phyloP scores from a whole-genome alignment of 2,329 filamentous ascomycete species.

The Tolypocladium paradoxum region DNA sequence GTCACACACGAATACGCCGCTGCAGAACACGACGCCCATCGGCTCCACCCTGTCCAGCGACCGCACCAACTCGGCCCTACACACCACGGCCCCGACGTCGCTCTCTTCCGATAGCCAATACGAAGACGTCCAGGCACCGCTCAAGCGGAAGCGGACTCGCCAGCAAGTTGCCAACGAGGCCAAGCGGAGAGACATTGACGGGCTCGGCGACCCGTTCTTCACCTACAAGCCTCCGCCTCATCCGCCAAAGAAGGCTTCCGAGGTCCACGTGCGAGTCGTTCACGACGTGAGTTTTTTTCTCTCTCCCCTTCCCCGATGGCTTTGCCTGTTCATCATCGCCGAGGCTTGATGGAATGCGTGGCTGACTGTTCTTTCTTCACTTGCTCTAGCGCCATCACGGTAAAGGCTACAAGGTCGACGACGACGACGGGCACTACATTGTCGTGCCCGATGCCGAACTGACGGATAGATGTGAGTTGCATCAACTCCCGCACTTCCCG shows the following conservation, averaged over 20 bases:
- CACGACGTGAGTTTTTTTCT: slow-evolving; percentile 43
- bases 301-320: neutral
- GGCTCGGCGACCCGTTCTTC: slow-evolving; percentile 57
- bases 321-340: neutral
- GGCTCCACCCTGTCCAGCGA: slow-evolving; percentile 72
- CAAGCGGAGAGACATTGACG: slow-evolving; percentile 65
- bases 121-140: slow-evolving; percentile 57
- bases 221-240: slow-evolving; percentile 80
- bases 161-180: slow-evolving; percentile 75
- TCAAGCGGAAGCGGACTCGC: slow-evolving; percentile 83
- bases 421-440: slow-evolving; percentile 95
- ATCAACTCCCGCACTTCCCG: no score
- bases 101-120: slow-evolving; percentile 51
- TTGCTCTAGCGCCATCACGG: slow-evolving; percentile 24
- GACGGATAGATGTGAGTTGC: slow-evolving; percentile 73
- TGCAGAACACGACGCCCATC: slow-evolving; percentile 53
- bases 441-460: slow-evolving; percentile 78
- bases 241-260: slow-evolving; percentile 81
- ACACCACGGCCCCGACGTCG: slow-evolving; percentile 85
- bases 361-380: neutral
- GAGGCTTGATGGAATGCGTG: neutral
- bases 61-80: slow-evolving; percentile 66
- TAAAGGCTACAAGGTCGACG: slow-evolving; percentile 69
- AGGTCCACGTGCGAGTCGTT: slow-evolving; percentile 55
- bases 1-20: slow-evolving; percentile 63